These are phyloP conservation scores for Aspergillus asperescens DNA, from an alignment of 495 filamentous ascomycete species.

Conservation along the genomic window DNA sequence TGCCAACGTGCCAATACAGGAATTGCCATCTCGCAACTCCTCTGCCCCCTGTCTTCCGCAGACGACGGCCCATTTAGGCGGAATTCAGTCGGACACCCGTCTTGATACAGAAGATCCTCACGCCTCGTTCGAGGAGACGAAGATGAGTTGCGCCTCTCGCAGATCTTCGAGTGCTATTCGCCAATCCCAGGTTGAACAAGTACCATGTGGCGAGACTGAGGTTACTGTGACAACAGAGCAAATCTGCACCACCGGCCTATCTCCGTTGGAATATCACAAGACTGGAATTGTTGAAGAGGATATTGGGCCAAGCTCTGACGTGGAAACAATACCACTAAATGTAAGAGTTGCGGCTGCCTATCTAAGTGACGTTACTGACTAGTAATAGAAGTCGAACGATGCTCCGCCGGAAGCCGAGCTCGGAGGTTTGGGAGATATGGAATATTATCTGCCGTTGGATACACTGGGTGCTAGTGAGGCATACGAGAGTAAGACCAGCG, in stretches of 20 bases:
- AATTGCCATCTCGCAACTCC: not conserved
- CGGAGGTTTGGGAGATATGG: not conserved
- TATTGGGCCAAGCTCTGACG: not conserved
- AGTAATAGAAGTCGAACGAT: not conserved
- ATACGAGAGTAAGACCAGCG: not conserved
- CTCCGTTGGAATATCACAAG: not conserved
- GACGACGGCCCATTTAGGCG: not conserved
- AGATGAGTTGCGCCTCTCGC: not conserved
- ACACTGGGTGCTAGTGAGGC: not conserved
- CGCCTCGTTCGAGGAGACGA: not conserved
- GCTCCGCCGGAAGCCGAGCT: not conserved
- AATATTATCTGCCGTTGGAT: not conserved
- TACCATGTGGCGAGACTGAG: not conserved
- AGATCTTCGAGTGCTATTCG: not conserved
- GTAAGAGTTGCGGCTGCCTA: not conserved
- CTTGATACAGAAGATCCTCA: not conserved
- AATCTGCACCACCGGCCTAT: not conserved
- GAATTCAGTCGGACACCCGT: not conserved
- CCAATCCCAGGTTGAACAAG: not conserved
- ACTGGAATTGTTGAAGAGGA: not conserved
- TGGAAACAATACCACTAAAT: not conserved
- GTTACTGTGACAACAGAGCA: not conserved
- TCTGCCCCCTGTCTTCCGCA: not conserved
- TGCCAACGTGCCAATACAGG: not conserved
- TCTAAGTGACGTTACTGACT: not conserved